Evolutionary conservation across 2,329 filamentous ascomycete species (phyloP).

Genomic region (Cladosporium sp.): DNA sequence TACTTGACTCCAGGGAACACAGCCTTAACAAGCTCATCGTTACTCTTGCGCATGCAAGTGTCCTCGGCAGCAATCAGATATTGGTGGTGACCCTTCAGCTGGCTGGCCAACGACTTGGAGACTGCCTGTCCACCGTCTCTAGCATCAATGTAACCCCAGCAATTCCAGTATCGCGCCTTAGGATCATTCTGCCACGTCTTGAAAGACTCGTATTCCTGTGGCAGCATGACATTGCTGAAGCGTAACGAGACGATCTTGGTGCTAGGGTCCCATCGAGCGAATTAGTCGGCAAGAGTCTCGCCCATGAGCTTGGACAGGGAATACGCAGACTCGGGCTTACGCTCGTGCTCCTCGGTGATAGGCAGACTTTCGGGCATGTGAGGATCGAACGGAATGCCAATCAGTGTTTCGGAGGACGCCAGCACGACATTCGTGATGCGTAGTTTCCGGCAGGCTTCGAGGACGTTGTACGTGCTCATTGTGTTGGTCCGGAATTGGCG

Average conservation of each 20-base stretch:
- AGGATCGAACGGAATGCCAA: conserved; percentile 23
- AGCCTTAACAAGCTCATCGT: conserved; percentile 22
- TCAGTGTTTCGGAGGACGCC: conserved; percentile 23
- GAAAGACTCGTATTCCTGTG: conserved; percentile 20
- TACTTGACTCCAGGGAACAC: conserved; percentile 22
- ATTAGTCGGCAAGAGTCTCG: conserved; percentile 23
- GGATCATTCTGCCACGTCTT: conserved; percentile 22
- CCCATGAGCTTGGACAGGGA: conserved; percentile 21
- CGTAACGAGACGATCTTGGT: conserved; percentile 21
- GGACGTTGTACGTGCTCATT: conserved; percentile 23
- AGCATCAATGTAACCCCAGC: conserved; percentile 23
- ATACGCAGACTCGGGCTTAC: conserved; percentile 21
- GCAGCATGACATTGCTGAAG: conserved; percentile 25
- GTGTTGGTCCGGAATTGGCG: conserved; percentile 24
- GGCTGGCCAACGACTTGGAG: conserved; percentile 17
- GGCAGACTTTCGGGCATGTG: conserved; percentile 18
- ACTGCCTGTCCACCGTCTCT: conserved; percentile 22
- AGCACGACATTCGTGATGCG: conserved; percentile 23
- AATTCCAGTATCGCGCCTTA: conserved; percentile 23
- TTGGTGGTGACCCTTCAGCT: conserved; percentile 20
- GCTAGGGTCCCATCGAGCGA: conserved; percentile 20
- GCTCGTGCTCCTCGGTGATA: conserved; percentile 22
- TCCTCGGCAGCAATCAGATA: conserved; percentile 22
- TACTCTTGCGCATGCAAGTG: conserved; percentile 22
- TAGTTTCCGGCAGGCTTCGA: conserved; percentile 22